phyloP scores from a whole-genome alignment of 2,329 filamentous ascomycete species.

The Epicoccum sorghinum region DNA sequence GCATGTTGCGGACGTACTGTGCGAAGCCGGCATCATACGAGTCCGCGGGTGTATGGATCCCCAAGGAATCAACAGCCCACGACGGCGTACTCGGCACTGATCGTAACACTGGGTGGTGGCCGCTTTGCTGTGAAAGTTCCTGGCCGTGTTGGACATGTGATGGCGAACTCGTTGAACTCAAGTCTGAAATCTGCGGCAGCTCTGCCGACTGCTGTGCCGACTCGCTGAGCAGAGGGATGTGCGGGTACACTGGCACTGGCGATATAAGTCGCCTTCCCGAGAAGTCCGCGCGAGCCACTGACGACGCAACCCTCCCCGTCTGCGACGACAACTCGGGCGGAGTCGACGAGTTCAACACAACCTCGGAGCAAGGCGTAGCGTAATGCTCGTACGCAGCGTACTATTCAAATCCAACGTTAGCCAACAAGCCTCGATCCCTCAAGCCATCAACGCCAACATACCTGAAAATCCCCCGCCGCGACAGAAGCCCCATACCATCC shows the following conservation, averaged over 20 bases:
- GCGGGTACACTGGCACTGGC: slow-evolving; percentile 39
- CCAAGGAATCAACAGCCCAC: slow-evolving; percentile 51
- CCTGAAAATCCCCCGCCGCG: slow-evolving; percentile 33
- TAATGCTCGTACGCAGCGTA: slow-evolving; percentile 43
- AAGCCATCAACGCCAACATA: not conserved
- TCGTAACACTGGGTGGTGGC: slow-evolving; percentile 53
- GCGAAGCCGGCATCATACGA: slow-evolving; percentile 36
- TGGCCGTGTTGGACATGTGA: slow-evolving; percentile 19
- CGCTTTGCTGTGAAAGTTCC: slow-evolving; percentile 42
- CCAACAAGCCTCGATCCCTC: not conserved
- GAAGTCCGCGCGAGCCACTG: slow-evolving; percentile 26
- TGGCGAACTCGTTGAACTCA: slow-evolving; percentile 17
- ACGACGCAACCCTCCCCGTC: slow-evolving; percentile 27
- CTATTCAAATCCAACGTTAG: not conserved
- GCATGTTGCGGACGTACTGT: slow-evolving; percentile 5
- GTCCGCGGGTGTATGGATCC: slow-evolving; percentile 44
- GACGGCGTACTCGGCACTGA: slow-evolving; percentile 43
- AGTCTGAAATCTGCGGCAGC: slow-evolving; percentile 10
- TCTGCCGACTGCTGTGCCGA: slow-evolving; percentile 2
- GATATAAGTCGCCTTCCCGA: slow-evolving; percentile 33
- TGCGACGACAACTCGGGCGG: slow-evolving; percentile 30
- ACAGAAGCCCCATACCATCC: slow-evolving; percentile 39
- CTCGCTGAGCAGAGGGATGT: slow-evolving; percentile 21
- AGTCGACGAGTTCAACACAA: slow-evolving; percentile 28
- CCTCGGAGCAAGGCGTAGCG: slow-evolving; percentile 39